phyloP scores from a whole-genome alignment of 169 alveolate genomes.

The Plasmodium yoelii region DNA sequence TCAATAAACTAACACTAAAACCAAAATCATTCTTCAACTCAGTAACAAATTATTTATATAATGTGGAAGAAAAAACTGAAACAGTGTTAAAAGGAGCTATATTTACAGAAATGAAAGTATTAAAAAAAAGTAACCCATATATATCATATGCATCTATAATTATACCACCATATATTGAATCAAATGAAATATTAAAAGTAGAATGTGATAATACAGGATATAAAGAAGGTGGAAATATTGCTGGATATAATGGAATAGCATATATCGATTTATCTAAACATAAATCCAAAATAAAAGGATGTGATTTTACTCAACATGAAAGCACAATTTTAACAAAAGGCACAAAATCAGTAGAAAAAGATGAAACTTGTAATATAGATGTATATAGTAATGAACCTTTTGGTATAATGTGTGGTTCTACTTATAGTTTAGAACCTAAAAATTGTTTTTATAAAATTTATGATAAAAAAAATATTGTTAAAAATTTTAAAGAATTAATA shows the following conservation, averaged over 20 bases:
- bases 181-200: conserved; percentile 20
- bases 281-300: conserved; percentile 38
- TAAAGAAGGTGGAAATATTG: conserved; percentile 11
- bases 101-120: conserved; percentile 11
- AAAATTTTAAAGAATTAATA: conserved; percentile 26
- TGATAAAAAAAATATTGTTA: not conserved
- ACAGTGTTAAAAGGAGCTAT: conserved; percentile 19
- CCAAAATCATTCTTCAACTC: conserved; percentile 24
- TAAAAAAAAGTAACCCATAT: conserved; percentile 27
- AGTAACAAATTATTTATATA: not conserved
- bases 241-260: conserved; percentile 51
- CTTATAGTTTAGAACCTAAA: conserved; percentile 26
- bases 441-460: conserved; percentile 39
- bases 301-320: conserved; percentile 28
- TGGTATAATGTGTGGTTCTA: conserved; percentile 29
- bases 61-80: conserved; percentile 5
- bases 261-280: conserved; percentile 12
- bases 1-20: not conserved
- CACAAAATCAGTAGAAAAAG: not conserved
- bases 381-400: conserved; percentile 7
- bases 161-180: conserved; percentile 27
- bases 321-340: conserved; percentile 18
- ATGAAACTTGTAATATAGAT: conserved; percentile 18
- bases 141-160: conserved; percentile 44
- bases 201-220: conserved; percentile 50